Evolutionary conservation across 2,329 filamentous ascomycete genomes (phyloP).

Genomic region (Alternaria consortialis): DNA sequence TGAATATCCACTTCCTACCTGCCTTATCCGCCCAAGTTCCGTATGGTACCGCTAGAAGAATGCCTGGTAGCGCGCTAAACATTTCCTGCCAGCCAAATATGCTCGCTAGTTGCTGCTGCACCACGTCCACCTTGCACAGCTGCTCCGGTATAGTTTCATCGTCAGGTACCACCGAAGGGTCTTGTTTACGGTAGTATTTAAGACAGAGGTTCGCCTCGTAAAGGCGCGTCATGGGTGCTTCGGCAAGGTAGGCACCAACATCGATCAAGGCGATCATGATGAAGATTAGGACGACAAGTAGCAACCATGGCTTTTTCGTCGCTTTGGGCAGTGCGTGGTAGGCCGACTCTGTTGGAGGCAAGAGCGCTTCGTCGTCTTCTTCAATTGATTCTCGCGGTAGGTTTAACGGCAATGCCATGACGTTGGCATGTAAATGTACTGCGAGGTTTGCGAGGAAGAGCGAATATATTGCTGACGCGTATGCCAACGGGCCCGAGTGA

Average conservation of each 20-base stretch:
- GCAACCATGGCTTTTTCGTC: conserved; percentile 44
- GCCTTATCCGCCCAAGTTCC: conserved; percentile 59
- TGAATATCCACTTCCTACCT: conserved; percentile 58
- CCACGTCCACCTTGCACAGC: conserved; percentile 60
- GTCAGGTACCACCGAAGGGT: conserved; percentile 54
- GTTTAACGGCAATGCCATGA: conserved; percentile 17
- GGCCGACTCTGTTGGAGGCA: conserved; percentile 22
- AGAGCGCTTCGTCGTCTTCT: conserved; percentile 30
- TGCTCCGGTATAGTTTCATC: conserved; percentile 57
- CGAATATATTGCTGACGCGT: not conserved
- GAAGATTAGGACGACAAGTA: conserved; percentile 48
- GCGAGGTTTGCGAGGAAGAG: not conserved
- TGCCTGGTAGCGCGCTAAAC: conserved; percentile 56
- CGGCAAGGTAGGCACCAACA: conserved; percentile 56
- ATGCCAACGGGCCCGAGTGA: not conserved
- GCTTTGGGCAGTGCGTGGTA: not conserved
- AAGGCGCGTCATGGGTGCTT: conserved; percentile 58
- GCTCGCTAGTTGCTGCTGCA: conserved; percentile 60
- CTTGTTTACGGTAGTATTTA: conserved; percentile 54
- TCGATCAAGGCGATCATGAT: conserved; percentile 57
- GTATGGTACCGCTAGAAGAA: conserved; percentile 60
- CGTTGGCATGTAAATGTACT: not conserved
- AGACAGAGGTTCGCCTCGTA: conserved; percentile 61
- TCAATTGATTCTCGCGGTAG: conserved; percentile 26
- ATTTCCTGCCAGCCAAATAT: conserved; percentile 62